Evolutionary conservation across 2,329 filamentous ascomycete genomes (phyloP).

Genomic region (Biscogniauxia sp.): DNA sequence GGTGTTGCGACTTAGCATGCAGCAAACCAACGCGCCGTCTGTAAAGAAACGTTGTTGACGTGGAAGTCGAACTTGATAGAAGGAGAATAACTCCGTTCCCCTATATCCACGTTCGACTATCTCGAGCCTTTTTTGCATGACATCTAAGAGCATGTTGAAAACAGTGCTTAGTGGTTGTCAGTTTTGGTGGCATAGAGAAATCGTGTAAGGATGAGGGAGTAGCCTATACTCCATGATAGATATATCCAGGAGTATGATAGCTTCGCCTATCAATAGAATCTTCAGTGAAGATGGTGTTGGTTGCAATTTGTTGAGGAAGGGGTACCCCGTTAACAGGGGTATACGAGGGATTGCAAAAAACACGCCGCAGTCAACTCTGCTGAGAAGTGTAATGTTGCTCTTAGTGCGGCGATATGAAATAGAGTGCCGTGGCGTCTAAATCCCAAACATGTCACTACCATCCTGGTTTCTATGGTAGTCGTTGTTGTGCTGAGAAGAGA

Average conservation of each 20-base stretch:
- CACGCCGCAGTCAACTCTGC: background rate
- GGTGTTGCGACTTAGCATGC: background rate
- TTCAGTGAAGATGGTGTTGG: background rate
- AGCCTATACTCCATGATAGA: background rate
- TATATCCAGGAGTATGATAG: background rate
- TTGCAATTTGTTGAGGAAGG: background rate
- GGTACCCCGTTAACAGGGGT: background rate
- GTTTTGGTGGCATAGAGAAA: background rate
- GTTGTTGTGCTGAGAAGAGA: constrained; percentile 17
- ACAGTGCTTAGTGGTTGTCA: background rate
- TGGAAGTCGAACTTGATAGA: background rate
- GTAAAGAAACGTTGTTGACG: background rate
- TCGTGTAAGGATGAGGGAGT: background rate
- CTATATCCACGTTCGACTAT: background rate
- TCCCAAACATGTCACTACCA: constrained; percentile 17
- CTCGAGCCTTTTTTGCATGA: background rate
- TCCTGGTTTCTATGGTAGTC: constrained; percentile 19
- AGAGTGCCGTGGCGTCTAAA: constrained; percentile 10
- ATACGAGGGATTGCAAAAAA: background rate
- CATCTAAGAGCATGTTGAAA: background rate
- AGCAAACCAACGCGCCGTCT: background rate
- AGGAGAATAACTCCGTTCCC: background rate
- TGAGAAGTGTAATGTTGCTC: background rate
- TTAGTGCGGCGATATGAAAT: background rate
- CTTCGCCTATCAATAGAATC: background rate